Percentiles rank a stretch among this genome's conserved stretches.
Evolutionary conservation across 1,139 yeast species (phyloP).

Genomic region (Debaryomyces coudertii): DNA sequence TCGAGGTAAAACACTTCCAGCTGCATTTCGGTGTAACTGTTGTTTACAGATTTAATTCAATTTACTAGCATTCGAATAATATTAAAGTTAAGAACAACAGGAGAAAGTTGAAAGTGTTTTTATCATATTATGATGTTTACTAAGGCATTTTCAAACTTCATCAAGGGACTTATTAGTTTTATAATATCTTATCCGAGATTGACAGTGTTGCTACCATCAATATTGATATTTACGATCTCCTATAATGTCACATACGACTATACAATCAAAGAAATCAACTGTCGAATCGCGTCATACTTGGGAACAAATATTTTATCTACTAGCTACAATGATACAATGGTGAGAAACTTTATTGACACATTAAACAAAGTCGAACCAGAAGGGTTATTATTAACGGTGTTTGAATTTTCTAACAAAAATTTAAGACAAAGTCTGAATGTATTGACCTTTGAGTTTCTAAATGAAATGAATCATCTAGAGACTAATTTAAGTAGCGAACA

Average conservation of each 20-base stretch:
- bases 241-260: constrained; percentile 36
- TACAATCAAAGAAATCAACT: constrained; percentile 22
- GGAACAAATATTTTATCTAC: neutral
- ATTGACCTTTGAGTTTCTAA: constrained; percentile 21
- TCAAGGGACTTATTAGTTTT: constrained; percentile 4
- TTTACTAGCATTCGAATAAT: neutral
- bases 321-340: neutral
- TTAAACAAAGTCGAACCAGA: neutral
- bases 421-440: constrained; percentile 18
- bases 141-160: neutral
- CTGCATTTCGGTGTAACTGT: neutral
- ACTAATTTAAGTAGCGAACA: constrained; percentile 10
- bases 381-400: neutral
- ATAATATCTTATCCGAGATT: constrained; percentile 10
- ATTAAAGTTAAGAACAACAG: neutral
- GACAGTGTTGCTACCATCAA: constrained; percentile 52
- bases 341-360: neutral
- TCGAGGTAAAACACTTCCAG: neutral
- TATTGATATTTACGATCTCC: constrained; percentile 52
- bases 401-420: constrained; percentile 4
- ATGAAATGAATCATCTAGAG: constrained; percentile 13
- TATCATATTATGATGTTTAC: neutral
- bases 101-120: neutral
- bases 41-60: neutral
- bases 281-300: constrained; percentile 8